A percentile compares a stretch with the other conserved stretches of the same genome.
Conservation (phyloP, 2,329 filamentous ascomycete species). For the Fusarium pseudoanthophilum region DNA sequence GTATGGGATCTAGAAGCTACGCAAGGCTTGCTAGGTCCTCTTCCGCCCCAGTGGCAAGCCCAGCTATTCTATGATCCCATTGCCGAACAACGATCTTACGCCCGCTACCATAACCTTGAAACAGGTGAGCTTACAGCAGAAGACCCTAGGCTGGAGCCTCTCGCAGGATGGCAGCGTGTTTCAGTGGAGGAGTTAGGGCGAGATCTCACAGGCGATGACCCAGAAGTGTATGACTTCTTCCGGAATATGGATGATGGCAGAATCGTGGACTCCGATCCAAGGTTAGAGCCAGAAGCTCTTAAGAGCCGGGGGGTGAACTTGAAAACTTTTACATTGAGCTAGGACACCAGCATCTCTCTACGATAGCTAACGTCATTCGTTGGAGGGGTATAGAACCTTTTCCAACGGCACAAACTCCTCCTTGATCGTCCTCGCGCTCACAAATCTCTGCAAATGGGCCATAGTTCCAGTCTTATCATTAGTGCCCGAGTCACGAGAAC, state of each 20-base stretch:
- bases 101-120: background rate
- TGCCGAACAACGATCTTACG: accelerated
- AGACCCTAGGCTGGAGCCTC: background rate
- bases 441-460: conserved; percentile 68
- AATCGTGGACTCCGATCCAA: background rate
- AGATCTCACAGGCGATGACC: background rate
- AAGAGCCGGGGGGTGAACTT: background rate
- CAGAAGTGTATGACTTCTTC: background rate
- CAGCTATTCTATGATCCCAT: background rate
- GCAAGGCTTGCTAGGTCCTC: background rate
- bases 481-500: conserved; percentile 70
- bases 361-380: background rate
- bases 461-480: conserved; percentile 74
- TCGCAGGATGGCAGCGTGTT: background rate
- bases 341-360: accelerated
- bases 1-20: background rate
- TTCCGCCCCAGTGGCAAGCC: background rate
- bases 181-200: background rate
- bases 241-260: background rate
- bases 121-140: background rate
- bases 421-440: conserved; percentile 71
- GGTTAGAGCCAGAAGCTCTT: background rate
- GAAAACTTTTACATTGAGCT: background rate
- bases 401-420: conserved; percentile 68
- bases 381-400: conserved; percentile 31